Evolutionary conservation across 805 yeast genomes (phyloP).

Genomic region (Middelhovenomyces tepae): DNA sequence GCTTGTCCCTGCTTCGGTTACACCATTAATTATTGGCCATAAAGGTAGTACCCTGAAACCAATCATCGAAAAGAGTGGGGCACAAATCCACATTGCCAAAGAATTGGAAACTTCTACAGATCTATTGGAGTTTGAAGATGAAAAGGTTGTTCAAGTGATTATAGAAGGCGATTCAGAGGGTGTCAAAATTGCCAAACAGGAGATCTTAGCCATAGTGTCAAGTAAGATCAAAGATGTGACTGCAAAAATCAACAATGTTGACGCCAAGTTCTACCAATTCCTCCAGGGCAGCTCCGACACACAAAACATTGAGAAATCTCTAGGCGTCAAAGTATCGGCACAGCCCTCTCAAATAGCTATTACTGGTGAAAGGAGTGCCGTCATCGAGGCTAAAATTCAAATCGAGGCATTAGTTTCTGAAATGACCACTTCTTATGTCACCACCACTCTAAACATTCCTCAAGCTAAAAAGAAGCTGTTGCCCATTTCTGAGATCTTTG

Average conservation of each 20-base stretch:
- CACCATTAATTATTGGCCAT: slow-evolving; percentile 77
- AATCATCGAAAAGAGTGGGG: slow-evolving; percentile 57
- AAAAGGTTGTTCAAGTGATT: slow-evolving; percentile 52
- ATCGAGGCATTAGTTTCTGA: slow-evolving; percentile 39
- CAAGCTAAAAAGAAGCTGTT: slow-evolving; percentile 60
- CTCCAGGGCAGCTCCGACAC: slow-evolving; percentile 28
- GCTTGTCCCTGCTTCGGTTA: slow-evolving; percentile 64
- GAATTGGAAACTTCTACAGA: background rate
- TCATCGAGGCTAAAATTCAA: slow-evolving; percentile 43
- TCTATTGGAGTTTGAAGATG: slow-evolving; percentile 39
- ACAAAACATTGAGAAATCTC: slow-evolving; percentile 21
- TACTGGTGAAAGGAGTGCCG: slow-evolving; percentile 65
- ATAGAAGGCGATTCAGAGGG: slow-evolving; percentile 83
- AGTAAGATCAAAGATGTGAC: slow-evolving; percentile 49
- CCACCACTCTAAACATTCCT: slow-evolving; percentile 58
- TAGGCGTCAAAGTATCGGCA: slow-evolving; percentile 16
- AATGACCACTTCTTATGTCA: slow-evolving; percentile 37
- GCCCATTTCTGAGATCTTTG: slow-evolving; percentile 22
- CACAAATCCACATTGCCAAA: slow-evolving; percentile 53
- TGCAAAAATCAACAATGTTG: slow-evolving; percentile 17
- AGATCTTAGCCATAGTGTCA: slow-evolving; percentile 63
- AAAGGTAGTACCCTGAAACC: slow-evolving; percentile 78
- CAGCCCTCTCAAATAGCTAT: slow-evolving; percentile 36
- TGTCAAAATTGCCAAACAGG: slow-evolving; percentile 59
- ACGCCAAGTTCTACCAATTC: slow-evolving; percentile 22